A percentile compares a stretch with the other conserved stretches of the same genome.
These are phyloP conservation scores for Metschnikowia lachancei DNA, from an alignment of 805 yeast genomes.

Conservation along the genomic window DNA sequence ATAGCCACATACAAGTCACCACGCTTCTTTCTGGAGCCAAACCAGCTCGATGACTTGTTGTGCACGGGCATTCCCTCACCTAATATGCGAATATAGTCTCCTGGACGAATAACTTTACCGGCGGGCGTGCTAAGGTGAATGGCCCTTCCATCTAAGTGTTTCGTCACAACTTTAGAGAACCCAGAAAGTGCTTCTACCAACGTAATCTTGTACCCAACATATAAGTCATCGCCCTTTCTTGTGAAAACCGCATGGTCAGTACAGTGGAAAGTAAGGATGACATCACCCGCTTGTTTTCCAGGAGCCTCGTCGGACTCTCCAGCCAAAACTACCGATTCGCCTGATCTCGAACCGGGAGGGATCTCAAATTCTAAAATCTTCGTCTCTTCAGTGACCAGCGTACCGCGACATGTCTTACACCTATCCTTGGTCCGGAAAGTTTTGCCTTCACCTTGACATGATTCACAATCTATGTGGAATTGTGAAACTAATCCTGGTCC, in stretches of 20 bases:
- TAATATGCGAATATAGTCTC: slow-evolving; percentile 58
- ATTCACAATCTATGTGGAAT: slow-evolving; percentile 56
- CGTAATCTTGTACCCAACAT: slow-evolving; percentile 57
- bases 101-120: slow-evolving; percentile 82
- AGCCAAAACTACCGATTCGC: slow-evolving; percentile 57
- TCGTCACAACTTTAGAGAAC: slow-evolving; percentile 59
- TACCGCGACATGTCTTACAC: slow-evolving; percentile 77
- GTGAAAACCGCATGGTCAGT: slow-evolving; percentile 48
- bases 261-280: slow-evolving; percentile 58
- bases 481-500: slow-evolving; percentile 76
- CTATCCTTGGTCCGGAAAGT: slow-evolving; percentile 59
- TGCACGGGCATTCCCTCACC: slow-evolving; percentile 83
- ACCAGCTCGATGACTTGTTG: slow-evolving; percentile 21
- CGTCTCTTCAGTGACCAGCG: slow-evolving; percentile 57
- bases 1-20: slow-evolving; percentile 74
- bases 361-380: slow-evolving; percentile 76
- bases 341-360: slow-evolving; percentile 63
- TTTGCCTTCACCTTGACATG: slow-evolving; percentile 72
- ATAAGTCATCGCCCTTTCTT: slow-evolving; percentile 63
- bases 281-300: slow-evolving; percentile 75
- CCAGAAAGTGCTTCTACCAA: slow-evolving; percentile 86
- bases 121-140: slow-evolving; percentile 60
- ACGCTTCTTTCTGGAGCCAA: slow-evolving; percentile 25
- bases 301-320: slow-evolving; percentile 78
- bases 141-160: slow-evolving; percentile 78